Base-by-base conservation (phyloP, 768 basidiomycete species). In the Hygrocybe punicea region DNA sequence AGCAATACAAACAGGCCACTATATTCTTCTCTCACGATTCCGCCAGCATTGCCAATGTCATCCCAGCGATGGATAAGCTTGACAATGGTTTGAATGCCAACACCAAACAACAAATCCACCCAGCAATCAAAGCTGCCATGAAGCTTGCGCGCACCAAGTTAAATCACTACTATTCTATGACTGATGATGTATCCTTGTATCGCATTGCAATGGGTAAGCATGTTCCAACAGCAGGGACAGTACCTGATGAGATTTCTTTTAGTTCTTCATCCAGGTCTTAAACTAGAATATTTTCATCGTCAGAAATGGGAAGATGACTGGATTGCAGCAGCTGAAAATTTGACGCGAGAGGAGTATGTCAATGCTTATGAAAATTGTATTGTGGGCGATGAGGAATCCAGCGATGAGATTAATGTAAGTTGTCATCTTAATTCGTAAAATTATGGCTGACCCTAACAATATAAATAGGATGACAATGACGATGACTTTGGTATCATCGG, bases 51-150 rank as follows among this genome's bases (percentile, higher is more conserved):
- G 51, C 68, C 1, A 59, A 55, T 0, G 69, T 74, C n/a, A 69
- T 75, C 8, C 66, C 67, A 0, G 70, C 69, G 1, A 72, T 75
- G 70, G 71, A 76, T 50, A 45, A 56, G 16, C 67, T 75, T 16
- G 65, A 74, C 42, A 39, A 63, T 17, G 40, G 56, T 6, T 46
- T 71, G 21, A 57, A 56, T 8, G 29, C 16, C 14, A 4, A 36
- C 19, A 46, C 39, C 14, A 53, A 55, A 3, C 58, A 54, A 4
- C 29, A 35, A 13, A 51, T 60, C 14, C 48, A 53, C 40, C 13
- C 37, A 3, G 42, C 64, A 4, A 61, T 71, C 24, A 50, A 29
- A n/a, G 58, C 55, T 2, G 58, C 29, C 29, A 29, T 29, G 29
- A 29, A 29, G 29, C 29, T 65, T 0, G 34, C 65, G 2, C 45